phyloP scores from a whole-genome alignment of 176 grass and related monocot genomes.

The Carex parvula region DNA sequence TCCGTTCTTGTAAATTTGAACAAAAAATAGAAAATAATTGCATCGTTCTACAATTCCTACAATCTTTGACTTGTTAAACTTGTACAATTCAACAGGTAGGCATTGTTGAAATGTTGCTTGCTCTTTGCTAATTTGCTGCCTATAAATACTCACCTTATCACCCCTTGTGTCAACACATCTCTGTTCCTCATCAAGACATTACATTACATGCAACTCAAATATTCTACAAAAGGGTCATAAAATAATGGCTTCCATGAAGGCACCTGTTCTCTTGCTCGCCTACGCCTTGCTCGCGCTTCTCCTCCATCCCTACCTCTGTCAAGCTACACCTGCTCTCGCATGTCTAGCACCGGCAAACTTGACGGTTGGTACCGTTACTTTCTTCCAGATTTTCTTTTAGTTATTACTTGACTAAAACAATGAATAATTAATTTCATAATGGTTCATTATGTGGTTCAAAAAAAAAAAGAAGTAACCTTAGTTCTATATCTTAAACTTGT shows the following conservation, averaged over 20 bases:
- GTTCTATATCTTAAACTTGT: background rate
- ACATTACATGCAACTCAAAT: background rate
- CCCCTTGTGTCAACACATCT: background rate
- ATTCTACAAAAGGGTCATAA: background rate
- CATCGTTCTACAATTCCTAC: background rate
- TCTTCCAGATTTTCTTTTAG: background rate
- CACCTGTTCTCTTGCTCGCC: slow-evolving; percentile 16
- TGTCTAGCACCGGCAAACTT: background rate
- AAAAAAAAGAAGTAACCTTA: too few relatives aligned
- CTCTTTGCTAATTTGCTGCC: background rate
- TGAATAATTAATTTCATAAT: background rate
- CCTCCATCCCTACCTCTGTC: slow-evolving; percentile 34
- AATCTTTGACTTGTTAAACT: background rate
- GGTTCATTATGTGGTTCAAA: background rate
- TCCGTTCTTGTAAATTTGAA: too few relatives aligned
- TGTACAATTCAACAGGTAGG: background rate
- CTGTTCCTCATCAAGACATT: background rate
- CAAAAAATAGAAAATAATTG: background rate
- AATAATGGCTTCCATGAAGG: slow-evolving; percentile 19
- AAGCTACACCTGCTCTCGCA: background rate
- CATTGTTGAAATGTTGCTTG: background rate
- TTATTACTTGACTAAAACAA: background rate
- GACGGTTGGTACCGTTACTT: slow-evolving; percentile 21
- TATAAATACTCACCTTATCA: slow-evolving; percentile 3
- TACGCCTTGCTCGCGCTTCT: slow-evolving; percentile 37